Evolutionary conservation across 2,329 filamentous ascomycete species (phyloP).

Genomic region (Ophiocordyceps sinensis): DNA sequence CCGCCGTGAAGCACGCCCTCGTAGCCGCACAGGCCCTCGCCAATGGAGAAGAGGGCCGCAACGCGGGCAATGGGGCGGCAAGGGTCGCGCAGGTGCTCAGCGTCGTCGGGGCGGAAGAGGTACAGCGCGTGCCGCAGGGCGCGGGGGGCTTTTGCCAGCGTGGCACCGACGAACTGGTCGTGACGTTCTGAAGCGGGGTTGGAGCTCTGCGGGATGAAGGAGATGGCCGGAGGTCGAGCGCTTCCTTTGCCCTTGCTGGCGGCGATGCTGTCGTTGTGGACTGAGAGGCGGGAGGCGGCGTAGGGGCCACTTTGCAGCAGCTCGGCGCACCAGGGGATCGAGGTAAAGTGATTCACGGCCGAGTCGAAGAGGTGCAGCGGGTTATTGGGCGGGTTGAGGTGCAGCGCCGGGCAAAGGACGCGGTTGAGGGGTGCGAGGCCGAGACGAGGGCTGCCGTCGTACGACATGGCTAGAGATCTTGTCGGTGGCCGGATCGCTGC

Average conservation of each 20-base stretch:
- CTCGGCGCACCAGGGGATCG: conserved; percentile 20
- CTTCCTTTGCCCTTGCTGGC: not conserved
- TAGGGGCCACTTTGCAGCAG: conserved; percentile 9
- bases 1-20: conserved; percentile 21
- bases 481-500: no score
- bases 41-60: conserved; percentile 17
- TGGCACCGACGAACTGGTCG: conserved; percentile 20
- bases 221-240: conserved; percentile 6
- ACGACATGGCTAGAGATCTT: no score
- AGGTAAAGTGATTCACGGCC: conserved; percentile 17
- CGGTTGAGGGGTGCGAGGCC: conserved; percentile 8
- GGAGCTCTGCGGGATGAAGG: conserved; percentile 18
- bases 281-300: conserved; percentile 4
- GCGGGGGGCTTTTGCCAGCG: conserved; percentile 11
- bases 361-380: conserved; percentile 11
- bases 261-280: conserved; percentile 4
- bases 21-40: conserved; percentile 18
- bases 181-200: conserved; percentile 13
- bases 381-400: conserved; percentile 12
- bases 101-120: conserved; percentile 16
- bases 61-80: conserved; percentile 13
- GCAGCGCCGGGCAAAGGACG: conserved; percentile 16
- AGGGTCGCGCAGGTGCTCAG: conserved; percentile 9
- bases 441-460: not conserved
- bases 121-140: conserved; percentile 19